Evolutionary conservation across 345 rosid species (phyloP).

Genomic region (Brassica rapa): DNA sequence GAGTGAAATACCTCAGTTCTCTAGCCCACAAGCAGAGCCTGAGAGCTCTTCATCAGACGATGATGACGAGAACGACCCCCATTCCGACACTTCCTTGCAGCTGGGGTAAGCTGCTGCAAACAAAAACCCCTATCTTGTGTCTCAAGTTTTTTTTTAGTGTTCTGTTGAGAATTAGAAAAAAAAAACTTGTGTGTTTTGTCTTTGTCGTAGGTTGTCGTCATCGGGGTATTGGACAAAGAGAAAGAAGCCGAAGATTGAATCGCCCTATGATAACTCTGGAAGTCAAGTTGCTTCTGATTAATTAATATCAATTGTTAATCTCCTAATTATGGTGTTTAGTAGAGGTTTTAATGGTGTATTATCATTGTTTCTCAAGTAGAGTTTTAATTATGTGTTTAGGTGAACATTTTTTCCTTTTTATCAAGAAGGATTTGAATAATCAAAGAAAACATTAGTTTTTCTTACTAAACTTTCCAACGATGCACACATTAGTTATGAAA

Average conservation of each 20-base stretch:
- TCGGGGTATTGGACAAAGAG: slow-evolving; percentile 13
- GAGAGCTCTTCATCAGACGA: slow-evolving; percentile 41
- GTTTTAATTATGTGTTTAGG: slow-evolving; percentile 15
- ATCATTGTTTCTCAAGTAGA: slow-evolving; percentile 11
- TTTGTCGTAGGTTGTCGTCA: slow-evolving; percentile 21
- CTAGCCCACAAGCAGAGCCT: slow-evolving; percentile 26
- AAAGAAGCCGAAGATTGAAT: slow-evolving; percentile 37
- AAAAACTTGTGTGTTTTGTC: background rate
- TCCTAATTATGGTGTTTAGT: slow-evolving; percentile 9
- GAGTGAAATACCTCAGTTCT: slow-evolving; percentile 18
- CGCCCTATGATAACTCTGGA: slow-evolving; percentile 33
- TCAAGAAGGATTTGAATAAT: slow-evolving; percentile 30
- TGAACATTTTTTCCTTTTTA: background rate
- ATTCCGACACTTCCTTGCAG: slow-evolving; percentile 44
- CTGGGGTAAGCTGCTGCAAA: slow-evolving; percentile 35
- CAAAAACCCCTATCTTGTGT: slow-evolving; percentile 25
- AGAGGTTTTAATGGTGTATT: slow-evolving; percentile 5
- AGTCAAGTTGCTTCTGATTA: slow-evolving; percentile 44
- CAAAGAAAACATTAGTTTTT: background rate
- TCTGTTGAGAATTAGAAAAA: background rate
- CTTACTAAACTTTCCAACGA: background rate
- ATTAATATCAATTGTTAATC: background rate
- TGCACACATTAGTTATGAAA: background rate
- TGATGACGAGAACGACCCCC: slow-evolving; percentile 27
- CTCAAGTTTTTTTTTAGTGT: background rate